Conservation (phyloP, 225 moss, liverwort and hornwort genomes). For the Marchantia polymorpha region DNA sequence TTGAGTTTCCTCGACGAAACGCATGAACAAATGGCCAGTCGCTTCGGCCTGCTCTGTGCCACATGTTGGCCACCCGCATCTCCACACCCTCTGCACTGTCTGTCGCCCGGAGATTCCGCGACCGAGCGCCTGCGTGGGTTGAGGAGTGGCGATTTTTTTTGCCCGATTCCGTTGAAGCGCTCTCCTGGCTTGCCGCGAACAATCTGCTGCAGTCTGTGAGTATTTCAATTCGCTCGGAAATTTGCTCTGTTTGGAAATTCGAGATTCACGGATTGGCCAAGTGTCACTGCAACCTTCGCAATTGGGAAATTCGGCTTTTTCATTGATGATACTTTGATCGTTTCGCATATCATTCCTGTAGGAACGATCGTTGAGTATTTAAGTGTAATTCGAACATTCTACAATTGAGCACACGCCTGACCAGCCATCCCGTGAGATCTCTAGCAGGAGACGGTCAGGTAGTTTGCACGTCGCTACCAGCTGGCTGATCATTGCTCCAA, state of each 20-base stretch:
- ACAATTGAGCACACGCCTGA: background rate
- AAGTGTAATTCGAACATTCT: background rate
- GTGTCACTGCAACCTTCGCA: background rate
- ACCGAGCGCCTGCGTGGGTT: background rate
- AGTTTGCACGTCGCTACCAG: background rate
- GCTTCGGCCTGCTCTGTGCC: background rate
- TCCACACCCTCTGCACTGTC: background rate
- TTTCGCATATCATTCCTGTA: background rate
- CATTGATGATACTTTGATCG: background rate
- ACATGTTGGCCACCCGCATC: background rate
- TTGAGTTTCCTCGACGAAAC: background rate
- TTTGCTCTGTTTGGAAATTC: background rate
- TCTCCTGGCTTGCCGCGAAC: background rate
- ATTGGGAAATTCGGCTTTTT: background rate
- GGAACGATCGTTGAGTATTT: background rate
- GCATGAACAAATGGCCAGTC: conserved; percentile 13
- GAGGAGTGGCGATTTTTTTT: conserved; percentile 4
- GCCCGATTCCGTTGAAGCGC: background rate
- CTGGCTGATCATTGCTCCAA: background rate
- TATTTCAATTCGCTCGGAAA: background rate
- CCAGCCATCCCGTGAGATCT: background rate
- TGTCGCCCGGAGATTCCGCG: background rate
- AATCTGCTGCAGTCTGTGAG: background rate
- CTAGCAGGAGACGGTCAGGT: background rate
- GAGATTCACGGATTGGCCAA: background rate